Percentiles rank a stretch among this genome's conserved stretches.
phyloP scores from a whole-genome alignment of 2,329 filamentous ascomycete species.

The Ploettnerulaceae sp. region DNA sequence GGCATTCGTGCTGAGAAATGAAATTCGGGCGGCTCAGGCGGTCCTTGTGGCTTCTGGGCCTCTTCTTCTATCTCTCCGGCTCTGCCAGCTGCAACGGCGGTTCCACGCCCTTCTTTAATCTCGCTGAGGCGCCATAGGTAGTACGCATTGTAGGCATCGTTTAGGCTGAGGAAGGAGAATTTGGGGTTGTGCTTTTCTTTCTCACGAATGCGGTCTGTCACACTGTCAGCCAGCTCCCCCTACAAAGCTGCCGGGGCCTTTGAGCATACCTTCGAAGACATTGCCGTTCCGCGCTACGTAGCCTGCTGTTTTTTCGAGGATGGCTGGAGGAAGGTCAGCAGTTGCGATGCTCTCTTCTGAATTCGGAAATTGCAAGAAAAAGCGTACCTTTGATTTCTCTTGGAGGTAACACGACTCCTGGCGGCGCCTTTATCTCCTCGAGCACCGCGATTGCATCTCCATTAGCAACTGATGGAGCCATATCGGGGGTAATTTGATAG shows the following conservation, averaged over 20 bases:
- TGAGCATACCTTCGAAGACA: conserved; percentile 51
- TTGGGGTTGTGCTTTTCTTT: conserved; percentile 84
- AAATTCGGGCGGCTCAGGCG: conserved; percentile 79
- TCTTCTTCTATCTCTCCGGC: conserved; percentile 55
- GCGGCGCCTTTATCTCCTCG: conserved; percentile 71
- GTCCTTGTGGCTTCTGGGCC: conserved; percentile 70
- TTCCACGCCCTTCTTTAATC: conserved; percentile 78
- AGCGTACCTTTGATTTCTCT: conserved; percentile 66
- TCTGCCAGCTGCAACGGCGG: conserved; percentile 70
- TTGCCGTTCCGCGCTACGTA: conserved; percentile 70
- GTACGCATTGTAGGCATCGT: conserved; percentile 81
- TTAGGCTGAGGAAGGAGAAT: conserved; percentile 77
- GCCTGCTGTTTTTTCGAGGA: conserved; percentile 91
- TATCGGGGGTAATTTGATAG: conserved; percentile 14
- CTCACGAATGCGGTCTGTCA: conserved; percentile 73
- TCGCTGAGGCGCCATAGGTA: conserved; percentile 89
- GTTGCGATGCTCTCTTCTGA: neutral
- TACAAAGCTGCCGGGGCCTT: neutral
- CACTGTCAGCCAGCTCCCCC: conserved; percentile 17
- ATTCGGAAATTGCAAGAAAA: conserved; percentile 32
- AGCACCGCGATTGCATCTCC: conserved; percentile 49
- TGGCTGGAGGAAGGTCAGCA: conserved; percentile 38
- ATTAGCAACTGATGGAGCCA: conserved; percentile 39
- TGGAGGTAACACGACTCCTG: conserved; percentile 78
- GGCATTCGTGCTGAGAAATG: conserved; percentile 96